phyloP scores from a whole-genome alignment of 768 basidiomycete genomes.

The Russula lepida region DNA sequence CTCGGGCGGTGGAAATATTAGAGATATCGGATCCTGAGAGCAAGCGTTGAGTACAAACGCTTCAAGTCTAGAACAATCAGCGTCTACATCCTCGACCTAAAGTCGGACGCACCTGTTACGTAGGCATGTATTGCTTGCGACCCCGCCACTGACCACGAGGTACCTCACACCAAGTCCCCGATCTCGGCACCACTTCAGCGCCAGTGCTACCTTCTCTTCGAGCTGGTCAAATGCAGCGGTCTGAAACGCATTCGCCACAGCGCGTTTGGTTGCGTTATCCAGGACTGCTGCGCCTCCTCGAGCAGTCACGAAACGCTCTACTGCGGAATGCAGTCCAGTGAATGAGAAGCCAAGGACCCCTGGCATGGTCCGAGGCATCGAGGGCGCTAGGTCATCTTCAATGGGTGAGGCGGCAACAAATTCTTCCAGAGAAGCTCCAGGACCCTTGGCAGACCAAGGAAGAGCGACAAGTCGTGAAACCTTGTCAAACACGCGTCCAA shows the following conservation, averaged over 20 bases:
- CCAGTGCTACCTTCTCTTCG: conserved; percentile 61
- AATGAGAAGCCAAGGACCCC: conserved; percentile 68
- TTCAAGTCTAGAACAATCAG: conserved; percentile 27
- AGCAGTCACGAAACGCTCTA: conserved; percentile 47
- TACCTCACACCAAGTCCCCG: conserved; percentile 41
- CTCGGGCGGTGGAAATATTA: conserved; percentile 66
- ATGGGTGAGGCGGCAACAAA: conserved; percentile 40
- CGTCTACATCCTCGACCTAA: background rate
- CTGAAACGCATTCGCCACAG: conserved; percentile 68
- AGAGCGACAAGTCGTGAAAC: conserved; percentile 63
- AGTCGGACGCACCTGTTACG: conserved; percentile 43
- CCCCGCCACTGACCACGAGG: conserved; percentile 85
- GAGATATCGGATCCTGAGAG: conserved; percentile 31
- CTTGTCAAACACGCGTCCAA: conserved; percentile 81
- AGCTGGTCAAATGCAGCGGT: conserved; percentile 61
- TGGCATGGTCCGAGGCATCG: conserved; percentile 39
- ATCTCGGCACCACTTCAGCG: conserved; percentile 36
- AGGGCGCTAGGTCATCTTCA: conserved; percentile 23
- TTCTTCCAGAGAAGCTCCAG: conserved; percentile 74
- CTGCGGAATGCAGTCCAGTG: conserved; percentile 62
- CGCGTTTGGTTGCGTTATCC: conserved; percentile 32
- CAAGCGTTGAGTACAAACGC: conserved; percentile 25
- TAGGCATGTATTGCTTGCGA: conserved; percentile 77
- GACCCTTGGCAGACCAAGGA: conserved; percentile 52
- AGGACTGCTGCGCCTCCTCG: conserved; percentile 35